Base-by-base conservation (phyloP, 2,329 filamentous ascomycete species). In the Emmonsia crescens region DNA sequence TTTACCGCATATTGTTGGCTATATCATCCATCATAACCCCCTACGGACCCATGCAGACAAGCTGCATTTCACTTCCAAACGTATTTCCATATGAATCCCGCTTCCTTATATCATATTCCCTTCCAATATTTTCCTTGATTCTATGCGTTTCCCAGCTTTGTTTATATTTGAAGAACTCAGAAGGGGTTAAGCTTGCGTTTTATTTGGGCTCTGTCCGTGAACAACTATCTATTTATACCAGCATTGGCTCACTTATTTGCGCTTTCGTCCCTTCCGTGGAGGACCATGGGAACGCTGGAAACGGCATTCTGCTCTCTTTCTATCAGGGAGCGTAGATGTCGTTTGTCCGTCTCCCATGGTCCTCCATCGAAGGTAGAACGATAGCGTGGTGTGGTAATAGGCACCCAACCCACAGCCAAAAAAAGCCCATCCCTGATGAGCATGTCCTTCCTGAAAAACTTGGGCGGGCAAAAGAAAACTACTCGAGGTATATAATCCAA, bases 391-490 rank as follows among this genome's bases (percentile, higher is more conserved):
- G n/a, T 29, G 12, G 9, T 46, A 57, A 38, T 16, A 56, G 54
- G 44, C 31, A 36, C 46, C 33, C 60, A 49, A 42, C 27, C 24
- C 24, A 46, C 57, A 27, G 12, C 38, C 16, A 48, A 16, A 49
- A 63, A 61, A 21, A 62, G 60, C 29, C 65, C 67, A 36, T 61
- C 55, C 29, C 36, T 63, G 29, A 55, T 85, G 64, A 85, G 83
- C 64, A 74, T 86, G 60, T 78, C 78, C 21, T 86, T 75, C 89
- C 64, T 82, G 89, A 74, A 91, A 86, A 74, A 84, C 77, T 67
- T 79, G 87, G 64, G 82, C 24, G 69, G 69, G 24, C 68, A 90
- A 61, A 94, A 91, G 78, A 90, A 86, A 71, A 83, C 83, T 14
- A 91, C 88, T n/a, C 82, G 88, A 81, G 88, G 89, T 90, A 75